Conservation (phyloP, 352 stramenopile genomes). For the Globisporangium barbulae region DNA sequence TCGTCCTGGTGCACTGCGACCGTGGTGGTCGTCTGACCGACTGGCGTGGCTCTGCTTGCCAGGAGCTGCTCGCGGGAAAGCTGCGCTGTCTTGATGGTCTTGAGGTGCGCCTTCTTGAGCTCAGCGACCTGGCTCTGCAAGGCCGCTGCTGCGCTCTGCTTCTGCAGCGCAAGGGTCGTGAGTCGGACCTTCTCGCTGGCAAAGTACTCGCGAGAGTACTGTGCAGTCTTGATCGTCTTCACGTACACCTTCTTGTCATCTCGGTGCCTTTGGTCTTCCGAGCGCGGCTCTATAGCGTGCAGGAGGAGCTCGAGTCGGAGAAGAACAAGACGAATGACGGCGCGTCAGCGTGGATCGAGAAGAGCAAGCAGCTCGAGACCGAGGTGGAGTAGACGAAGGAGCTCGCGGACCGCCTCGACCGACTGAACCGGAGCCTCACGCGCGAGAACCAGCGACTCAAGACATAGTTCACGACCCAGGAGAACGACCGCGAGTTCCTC, state of each 20-base stretch:
- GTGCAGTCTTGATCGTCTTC: conserved; percentile 7
- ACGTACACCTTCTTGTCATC: conserved; percentile 16
- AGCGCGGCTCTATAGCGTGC: conserved; percentile 89
- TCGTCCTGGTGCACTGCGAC: background rate
- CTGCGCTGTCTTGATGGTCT: conserved; percentile 8
- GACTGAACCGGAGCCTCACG: conserved; percentile 87
- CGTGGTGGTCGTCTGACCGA: background rate
- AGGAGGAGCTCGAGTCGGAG: conserved; percentile 91
- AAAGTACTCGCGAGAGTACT: conserved; percentile 5
- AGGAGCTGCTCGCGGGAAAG: conserved; percentile 4
- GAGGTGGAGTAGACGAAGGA: conserved; percentile 91
- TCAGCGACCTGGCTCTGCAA: background rate
- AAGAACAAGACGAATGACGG: conserved; percentile 90
- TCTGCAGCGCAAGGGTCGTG: background rate
- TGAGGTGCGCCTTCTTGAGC: conserved; percentile 5
- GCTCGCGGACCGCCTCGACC: conserved; percentile 85
- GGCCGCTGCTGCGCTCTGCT: background rate
- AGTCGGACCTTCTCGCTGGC: conserved; percentile 3
- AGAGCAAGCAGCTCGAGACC: conserved; percentile 86
- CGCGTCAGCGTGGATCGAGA: conserved; percentile 89
- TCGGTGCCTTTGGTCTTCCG: no score
- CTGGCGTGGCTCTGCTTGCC: background rate
- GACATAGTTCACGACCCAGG: conserved; percentile 89
- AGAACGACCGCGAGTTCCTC: conserved; percentile 92
- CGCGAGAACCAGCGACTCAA: conserved; percentile 88